phyloP scores from a whole-genome alignment of 306 rosid species.

The Delonix regia region DNA sequence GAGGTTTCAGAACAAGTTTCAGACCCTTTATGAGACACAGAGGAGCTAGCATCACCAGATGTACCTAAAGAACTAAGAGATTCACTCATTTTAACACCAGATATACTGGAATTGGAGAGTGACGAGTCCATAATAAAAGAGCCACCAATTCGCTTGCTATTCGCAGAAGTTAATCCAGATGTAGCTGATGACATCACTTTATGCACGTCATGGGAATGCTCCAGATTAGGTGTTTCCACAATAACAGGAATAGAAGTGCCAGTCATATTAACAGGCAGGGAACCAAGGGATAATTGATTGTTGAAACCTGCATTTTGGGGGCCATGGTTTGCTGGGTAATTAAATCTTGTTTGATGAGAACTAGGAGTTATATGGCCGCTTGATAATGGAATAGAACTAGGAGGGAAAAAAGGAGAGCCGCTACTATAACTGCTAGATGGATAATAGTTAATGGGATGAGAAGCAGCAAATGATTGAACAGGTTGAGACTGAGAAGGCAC shows the following conservation, averaged over 20 bases:
- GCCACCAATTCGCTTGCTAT: slow-evolving; percentile 55
- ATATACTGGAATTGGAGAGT: slow-evolving; percentile 43
- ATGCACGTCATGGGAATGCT: slow-evolving; percentile 55
- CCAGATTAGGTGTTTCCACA: slow-evolving; percentile 50
- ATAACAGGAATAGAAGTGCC: slow-evolving; percentile 46
- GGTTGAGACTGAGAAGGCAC: slow-evolving; percentile 72
- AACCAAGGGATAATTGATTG: slow-evolving; percentile 52
- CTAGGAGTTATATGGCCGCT: slow-evolving; percentile 64
- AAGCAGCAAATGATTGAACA: slow-evolving; percentile 46
- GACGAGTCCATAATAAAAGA: slow-evolving; percentile 45
- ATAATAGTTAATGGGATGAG: slow-evolving; percentile 57
- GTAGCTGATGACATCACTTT: slow-evolving; percentile 43
- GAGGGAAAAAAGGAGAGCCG: slow-evolving; percentile 44
- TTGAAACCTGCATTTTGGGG: slow-evolving; percentile 52
- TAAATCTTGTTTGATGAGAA: slow-evolving; percentile 66
- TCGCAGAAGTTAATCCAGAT: slow-evolving; percentile 48
- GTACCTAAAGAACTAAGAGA: slow-evolving; percentile 41
- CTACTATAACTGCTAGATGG: slow-evolving; percentile 50
- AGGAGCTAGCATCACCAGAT: slow-evolving; percentile 46
- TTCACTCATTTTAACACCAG: slow-evolving; percentile 54
- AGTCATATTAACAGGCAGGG: slow-evolving; percentile 53
- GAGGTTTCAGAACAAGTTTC: slow-evolving; percentile 41
- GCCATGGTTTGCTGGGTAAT: slow-evolving; percentile 60
- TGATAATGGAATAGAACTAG: slow-evolving; percentile 63
- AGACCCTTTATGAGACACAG: slow-evolving; percentile 45